Base-by-base conservation (phyloP, 371 early-diverging fungal genomes). In the Syncephalastrum racemosum region DNA sequence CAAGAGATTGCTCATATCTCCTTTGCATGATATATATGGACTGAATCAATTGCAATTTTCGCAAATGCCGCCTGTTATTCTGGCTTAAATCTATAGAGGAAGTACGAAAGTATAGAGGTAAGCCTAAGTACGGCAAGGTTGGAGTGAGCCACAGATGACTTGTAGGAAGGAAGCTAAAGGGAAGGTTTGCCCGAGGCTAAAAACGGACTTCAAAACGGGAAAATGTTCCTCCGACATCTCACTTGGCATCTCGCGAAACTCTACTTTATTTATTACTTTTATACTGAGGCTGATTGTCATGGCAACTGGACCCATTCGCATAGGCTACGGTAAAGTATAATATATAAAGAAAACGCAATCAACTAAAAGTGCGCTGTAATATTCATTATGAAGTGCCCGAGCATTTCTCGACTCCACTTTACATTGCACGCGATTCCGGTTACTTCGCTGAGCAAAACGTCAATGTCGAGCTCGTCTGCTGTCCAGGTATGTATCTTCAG, bases 351-450 rank as follows among this genome's bases (percentile, higher is more conserved):
- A 19, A 12, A 19, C n/a, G n/a, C n/a, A n/a, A n/a, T 27, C 1
- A 25, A 3, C 40, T 43, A n/a, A 5, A 15, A 39, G 2, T 14
- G 3, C 13, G 36, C 47, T 4, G 31, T 12, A 41, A 47, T 27
- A n/a, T 25, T 46, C 12, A 13, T 24, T 36, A 16, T 8, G 4
- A 65, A 85, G 93, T 93, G 7, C 94, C 94, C 15, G 94, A 93
- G 67, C 94, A 93, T 67, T 93, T 93, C 68, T 90, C 90, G 0
- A 85, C 88, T 4, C 94, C 94, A 16, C 72, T 93, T 50, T 83
- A 87, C 67, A 79, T 85, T 60, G 87, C 85, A 1, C 73, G 73
- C 41, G 85, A 86, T 43, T 69, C 74, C 19, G 87, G 80, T n/a
- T 81, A 77, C 56, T 80, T 89, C 55, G 64, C 66, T 25, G 77